Base-by-base conservation (phyloP, 805 yeast genomes). In the Starmerella powellii region DNA sequence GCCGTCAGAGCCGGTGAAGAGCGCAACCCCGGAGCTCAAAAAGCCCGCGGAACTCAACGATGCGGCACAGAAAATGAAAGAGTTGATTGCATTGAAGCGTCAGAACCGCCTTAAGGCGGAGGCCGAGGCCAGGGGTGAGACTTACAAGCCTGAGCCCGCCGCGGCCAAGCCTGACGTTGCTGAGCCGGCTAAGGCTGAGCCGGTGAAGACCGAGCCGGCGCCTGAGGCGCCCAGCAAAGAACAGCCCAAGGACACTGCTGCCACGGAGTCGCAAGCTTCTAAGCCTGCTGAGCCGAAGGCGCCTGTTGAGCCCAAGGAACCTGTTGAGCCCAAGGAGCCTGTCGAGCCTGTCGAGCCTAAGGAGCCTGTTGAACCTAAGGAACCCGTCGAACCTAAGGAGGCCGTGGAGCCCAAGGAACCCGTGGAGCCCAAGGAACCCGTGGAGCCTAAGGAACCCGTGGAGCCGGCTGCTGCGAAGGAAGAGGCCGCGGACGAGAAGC, bases 111-210 rank as follows among this genome's bases (percentile, higher is more conserved):
- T 23, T 8, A 38, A 41, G 42, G 39, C 45, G 35, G 53, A 40
- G 48, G 42, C 36, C 34, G 54, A 33, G 44, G 40, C 46, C 29
- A 45, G 24, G 47, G 42, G 31, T 34, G 45, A 20, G 45, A 37
- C 40, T 23, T 8, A 10, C 26, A 23, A 6, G 26, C 26, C 26
- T 10, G 26, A 23, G 10, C 26, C 26, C 26, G 26, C 26, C 20
- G 23, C 8, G 35, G 35, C 35, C 18, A 45, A 38, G 47, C 44
- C 31, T 33, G 29, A 38, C 31, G 43, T 46, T 15, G 30, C 33
- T 8, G 19, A 16, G 31, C 26, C 37, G 16, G 47, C 44, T 15
- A 37, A 38, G 36, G 39, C 37, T 29, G 46, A 34, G 36, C 29
- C 40, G 18, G 15, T 19, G 31, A 10, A 30, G 15, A 31, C 15